Evolutionary conservation across 805 yeast genomes (phyloP).

Genomic region (Saccharomyces eubayanus): DNA sequence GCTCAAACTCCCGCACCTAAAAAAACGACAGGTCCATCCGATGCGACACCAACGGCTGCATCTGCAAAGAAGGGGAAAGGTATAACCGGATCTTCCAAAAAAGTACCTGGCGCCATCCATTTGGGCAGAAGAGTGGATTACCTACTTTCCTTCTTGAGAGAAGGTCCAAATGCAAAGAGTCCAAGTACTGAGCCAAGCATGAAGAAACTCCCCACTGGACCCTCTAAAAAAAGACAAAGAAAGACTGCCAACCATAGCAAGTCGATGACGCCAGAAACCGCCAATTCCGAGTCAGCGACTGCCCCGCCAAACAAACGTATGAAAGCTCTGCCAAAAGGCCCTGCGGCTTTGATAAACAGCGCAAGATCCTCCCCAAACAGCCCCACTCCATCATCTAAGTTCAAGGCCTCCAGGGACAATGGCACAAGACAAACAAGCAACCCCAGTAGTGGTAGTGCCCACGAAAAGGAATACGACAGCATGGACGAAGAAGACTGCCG

Average conservation of each 20-base stretch:
- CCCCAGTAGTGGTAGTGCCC: background rate
- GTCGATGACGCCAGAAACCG: constrained; percentile 13
- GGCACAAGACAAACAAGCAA: constrained; percentile 2
- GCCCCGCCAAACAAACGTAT: constrained; percentile 14
- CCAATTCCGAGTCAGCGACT: constrained; percentile 11
- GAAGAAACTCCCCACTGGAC: constrained; percentile 15
- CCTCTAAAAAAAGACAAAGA: constrained; percentile 25
- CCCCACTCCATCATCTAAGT: constrained; percentile 2
- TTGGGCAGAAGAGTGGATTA: constrained; percentile 87
- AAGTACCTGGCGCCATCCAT: constrained; percentile 88
- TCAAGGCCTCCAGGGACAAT: constrained; percentile 2
- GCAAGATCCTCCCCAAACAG: constrained; percentile 1
- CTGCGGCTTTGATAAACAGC: constrained; percentile 16
- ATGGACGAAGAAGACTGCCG: constrained; percentile 72
- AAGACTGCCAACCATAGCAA: constrained; percentile 8
- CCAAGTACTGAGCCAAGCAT: constrained; percentile 6
- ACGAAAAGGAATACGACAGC: constrained; percentile 53
- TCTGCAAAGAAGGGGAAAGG: constrained; percentile 21
- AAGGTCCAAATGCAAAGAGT: constrained; percentile 36
- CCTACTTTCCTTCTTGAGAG: constrained; percentile 60
- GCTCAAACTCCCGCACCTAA: constrained; percentile 9
- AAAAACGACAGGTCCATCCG: background rate
- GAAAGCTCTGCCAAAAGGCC: constrained; percentile 25
- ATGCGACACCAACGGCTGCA: background rate
- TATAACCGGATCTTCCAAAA: constrained; percentile 38